phyloP scores from a whole-genome alignment of 1,284 basidiomycete genomes.

The Trametes polyzona region DNA sequence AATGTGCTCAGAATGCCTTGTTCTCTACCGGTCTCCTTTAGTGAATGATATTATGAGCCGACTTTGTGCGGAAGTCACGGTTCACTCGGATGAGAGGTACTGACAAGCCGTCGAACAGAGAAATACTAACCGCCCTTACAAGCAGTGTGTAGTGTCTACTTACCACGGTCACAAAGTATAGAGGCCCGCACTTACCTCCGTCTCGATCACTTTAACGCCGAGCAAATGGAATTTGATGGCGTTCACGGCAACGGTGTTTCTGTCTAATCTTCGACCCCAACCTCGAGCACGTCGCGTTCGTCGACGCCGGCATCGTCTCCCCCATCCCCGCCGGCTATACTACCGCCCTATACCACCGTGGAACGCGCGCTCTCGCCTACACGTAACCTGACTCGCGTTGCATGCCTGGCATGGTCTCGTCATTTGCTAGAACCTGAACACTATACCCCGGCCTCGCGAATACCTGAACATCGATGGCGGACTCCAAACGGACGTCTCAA shows the following conservation, averaged over 20 bases:
- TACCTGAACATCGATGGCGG: slow-evolving; percentile 16
- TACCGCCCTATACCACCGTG: background rate
- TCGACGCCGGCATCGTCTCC: background rate
- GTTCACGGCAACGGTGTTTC: background rate
- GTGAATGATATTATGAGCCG: no score
- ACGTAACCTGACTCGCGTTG: background rate
- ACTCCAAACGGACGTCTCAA: slow-evolving; percentile 30
- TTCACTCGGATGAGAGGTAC: no score
- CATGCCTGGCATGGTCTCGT: slow-evolving; percentile 19
- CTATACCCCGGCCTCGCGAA: slow-evolving; percentile 8
- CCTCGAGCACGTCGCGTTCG: slow-evolving; percentile 16
- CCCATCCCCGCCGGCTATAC: background rate
- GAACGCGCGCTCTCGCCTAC: background rate
- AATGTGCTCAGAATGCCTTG: no score
- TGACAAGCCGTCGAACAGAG: no score
- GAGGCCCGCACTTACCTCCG: no score
- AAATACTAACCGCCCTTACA: no score
- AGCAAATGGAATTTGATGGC: background rate
- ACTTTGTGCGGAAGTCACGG: no score
- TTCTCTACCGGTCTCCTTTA: no score
- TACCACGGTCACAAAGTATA: no score
- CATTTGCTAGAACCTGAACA: slow-evolving; percentile 15
- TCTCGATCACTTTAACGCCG: no score
- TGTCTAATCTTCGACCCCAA: slow-evolving; percentile 5
- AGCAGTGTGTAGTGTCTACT: no score